These are phyloP conservation scores for Alternaria longipes DNA, from an alignment of 2,329 filamentous ascomycete species.

Conservation along the genomic window DNA sequence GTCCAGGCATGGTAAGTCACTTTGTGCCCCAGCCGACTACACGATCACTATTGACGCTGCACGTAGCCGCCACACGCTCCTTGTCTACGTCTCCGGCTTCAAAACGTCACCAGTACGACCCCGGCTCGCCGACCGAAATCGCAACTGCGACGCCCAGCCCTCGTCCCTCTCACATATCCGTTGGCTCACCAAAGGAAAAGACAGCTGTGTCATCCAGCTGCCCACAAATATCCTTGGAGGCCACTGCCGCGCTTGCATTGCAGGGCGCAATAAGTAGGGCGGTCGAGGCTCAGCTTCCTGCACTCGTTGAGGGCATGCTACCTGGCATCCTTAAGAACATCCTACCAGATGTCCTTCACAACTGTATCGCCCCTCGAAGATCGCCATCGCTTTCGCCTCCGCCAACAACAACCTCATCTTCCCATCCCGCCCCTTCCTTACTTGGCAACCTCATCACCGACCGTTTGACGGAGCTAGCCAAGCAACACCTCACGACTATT, in stretches of 20 bases:
- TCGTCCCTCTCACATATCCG: background rate
- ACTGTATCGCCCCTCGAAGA: background rate
- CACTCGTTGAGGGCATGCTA: slow-evolving; percentile 10
- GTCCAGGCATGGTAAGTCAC: slow-evolving; percentile 20
- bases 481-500: slow-evolving; percentile 8
- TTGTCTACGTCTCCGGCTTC: slow-evolving; percentile 11
- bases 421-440: background rate
- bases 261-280: slow-evolving; percentile 11
- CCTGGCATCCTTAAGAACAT: slow-evolving; percentile 8
- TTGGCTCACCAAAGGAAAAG: background rate
- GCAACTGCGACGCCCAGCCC: background rate
- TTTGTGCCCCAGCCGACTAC: background rate
- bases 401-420: background rate
- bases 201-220: background rate
- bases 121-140: slow-evolving; percentile 15
- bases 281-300: slow-evolving; percentile 14
- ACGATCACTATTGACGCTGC: background rate
- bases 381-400: background rate
- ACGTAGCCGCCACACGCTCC: slow-evolving; percentile 12
- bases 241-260: slow-evolving; percentile 1
- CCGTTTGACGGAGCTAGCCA: background rate
- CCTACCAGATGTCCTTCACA: slow-evolving; percentile 15
- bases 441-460: slow-evolving; percentile 16
- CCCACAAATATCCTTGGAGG: background rate
- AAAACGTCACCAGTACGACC: slow-evolving; percentile 19